phyloP scores from a whole-genome alignment of 2,329 filamentous ascomycete genomes.

The Cryphonectria carpinicola region DNA sequence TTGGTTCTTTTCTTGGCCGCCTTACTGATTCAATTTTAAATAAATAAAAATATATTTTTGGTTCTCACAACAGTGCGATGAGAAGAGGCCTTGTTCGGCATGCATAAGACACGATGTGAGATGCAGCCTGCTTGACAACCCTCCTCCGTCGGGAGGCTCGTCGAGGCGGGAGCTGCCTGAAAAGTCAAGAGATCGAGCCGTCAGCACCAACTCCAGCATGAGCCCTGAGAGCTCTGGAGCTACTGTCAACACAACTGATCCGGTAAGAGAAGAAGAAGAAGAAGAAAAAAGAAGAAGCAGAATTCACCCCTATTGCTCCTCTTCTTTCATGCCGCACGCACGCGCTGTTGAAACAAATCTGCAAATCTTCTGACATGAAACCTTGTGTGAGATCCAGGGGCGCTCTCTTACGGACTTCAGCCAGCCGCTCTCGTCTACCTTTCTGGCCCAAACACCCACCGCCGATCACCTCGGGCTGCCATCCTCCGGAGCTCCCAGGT shows the following conservation, averaged over 20 bases:
- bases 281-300: too few relatives aligned
- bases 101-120: constrained; percentile 31
- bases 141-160: constrained; percentile 10
- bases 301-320: too few relatives aligned
- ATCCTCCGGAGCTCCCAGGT: constrained; percentile 1
- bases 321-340: too few relatives aligned
- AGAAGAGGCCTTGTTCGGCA: constrained; percentile 32
- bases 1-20: background rate
- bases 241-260: constrained; percentile 30
- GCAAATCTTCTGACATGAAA: constrained; percentile 14
- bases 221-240: constrained; percentile 36
- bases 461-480: constrained; percentile 4
- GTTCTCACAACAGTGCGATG: constrained; percentile 29
- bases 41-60: too few relatives aligned
- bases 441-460: constrained; percentile 14
- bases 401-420: constrained; percentile 22
- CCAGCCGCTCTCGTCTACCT: constrained; percentile 15
- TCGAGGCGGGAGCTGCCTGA: constrained; percentile 14
- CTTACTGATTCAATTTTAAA: constrained; percentile 5
- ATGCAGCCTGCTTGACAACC: constrained; percentile 30
- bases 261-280: constrained; percentile 16
- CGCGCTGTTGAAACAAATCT: too few relatives aligned
- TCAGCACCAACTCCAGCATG: constrained; percentile 2
- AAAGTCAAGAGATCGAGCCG: background rate
- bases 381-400: constrained; percentile 12